phyloP scores from a whole-genome alignment of 768 basidiomycete species.

The Pleurotus pulmonarius region DNA sequence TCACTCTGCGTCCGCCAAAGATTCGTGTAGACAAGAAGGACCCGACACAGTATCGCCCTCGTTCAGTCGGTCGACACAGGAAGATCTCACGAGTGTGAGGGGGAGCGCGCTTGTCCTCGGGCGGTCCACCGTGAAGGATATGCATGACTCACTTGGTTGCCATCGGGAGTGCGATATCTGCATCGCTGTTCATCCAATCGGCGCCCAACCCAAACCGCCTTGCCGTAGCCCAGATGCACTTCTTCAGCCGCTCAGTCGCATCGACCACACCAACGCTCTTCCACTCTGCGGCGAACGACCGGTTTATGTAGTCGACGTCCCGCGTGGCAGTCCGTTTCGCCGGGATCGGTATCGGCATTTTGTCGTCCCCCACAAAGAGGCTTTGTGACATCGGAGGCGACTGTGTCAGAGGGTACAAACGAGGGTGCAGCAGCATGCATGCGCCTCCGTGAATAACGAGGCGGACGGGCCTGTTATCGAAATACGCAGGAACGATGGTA shows the following conservation, averaged over 20 bases:
- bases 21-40: constrained; percentile 12
- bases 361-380: constrained; percentile 12
- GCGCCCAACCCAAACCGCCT: constrained; percentile 42
- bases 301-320: constrained; percentile 65
- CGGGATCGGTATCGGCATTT: constrained; percentile 21
- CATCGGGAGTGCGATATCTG: constrained; percentile 69
- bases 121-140: neutral
- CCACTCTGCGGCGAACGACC: constrained; percentile 59
- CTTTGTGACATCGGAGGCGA: constrained; percentile 16
- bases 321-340: constrained; percentile 50
- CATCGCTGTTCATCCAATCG: constrained; percentile 79
- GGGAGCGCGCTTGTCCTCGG: too few species aligned
- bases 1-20: constrained; percentile 16
- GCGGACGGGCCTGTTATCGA: constrained; percentile 45
- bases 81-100: too few species aligned
- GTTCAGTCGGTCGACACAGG: neutral
- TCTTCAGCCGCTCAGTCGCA: constrained; percentile 49
- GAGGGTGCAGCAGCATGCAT: constrained; percentile 65
- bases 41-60: neutral
- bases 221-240: constrained; percentile 57
- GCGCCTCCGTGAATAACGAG: constrained; percentile 72
- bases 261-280: constrained; percentile 40
- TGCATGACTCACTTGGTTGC: constrained; percentile 48
- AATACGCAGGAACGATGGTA: constrained; percentile 36
- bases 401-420: constrained; percentile 27